Evolutionary conservation across 805 yeast genomes (phyloP).

Genomic region (Teunomyces cretensis): DNA sequence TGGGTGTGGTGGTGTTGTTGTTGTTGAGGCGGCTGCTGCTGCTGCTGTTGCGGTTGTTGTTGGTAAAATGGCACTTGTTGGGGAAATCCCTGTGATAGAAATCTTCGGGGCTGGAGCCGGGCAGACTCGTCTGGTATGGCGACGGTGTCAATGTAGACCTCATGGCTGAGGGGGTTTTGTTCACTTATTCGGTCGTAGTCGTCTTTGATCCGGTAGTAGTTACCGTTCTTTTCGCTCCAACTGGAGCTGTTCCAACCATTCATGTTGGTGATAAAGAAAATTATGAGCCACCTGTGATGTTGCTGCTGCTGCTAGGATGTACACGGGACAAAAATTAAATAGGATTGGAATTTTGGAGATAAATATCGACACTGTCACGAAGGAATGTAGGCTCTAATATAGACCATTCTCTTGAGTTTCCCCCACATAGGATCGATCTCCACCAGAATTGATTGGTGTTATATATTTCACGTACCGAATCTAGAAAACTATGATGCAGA

Average conservation of each 20-base stretch:
- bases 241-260: slow-evolving; percentile 6
- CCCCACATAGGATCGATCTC: not conserved
- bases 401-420: not conserved
- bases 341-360: no score
- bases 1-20: slow-evolving; percentile 6
- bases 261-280: slow-evolving; percentile 1
- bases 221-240: slow-evolving; percentile 5
- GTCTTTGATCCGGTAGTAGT: not conserved
- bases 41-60: slow-evolving; percentile 6
- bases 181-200: not conserved
- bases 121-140: not conserved
- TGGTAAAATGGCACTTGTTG: slow-evolving; percentile 2
- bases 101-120: slow-evolving; percentile 1
- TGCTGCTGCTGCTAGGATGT: no score
- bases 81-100: not conserved
- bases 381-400: not conserved
- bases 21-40: slow-evolving; percentile 5
- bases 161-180: not conserved
- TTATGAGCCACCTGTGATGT: no score
- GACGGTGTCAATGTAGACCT: not conserved
- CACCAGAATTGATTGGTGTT: not conserved
- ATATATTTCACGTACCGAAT: not conserved
- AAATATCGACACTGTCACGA: no score
- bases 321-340: no score
- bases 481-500: not conserved